A percentile compares a stretch with the other conserved stretches of the same genome.
These are phyloP conservation scores for cucumber (Cucumis sativus) DNA, from an alignment of 306 rosid genomes.

Conservation along the genomic window Cucumber_9930_V3 NC_026659.2:21238001-21238500, in stretches of 20 bases:
- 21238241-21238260: background rate
- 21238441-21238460: background rate
- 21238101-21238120: background rate
- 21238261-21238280: background rate
- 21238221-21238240: background rate
- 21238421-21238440: background rate
- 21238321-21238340: background rate
- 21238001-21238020: background rate
- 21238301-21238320: background rate
- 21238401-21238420: background rate
- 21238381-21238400: slow-evolving; percentile 6
- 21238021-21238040: background rate
- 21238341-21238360: slow-evolving; percentile 20
- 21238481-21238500: background rate
- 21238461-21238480: background rate
- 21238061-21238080: background rate
- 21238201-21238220: slow-evolving; percentile 5
- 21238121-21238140: background rate
- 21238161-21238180: background rate
- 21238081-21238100: background rate
- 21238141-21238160: background rate
- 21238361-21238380: slow-evolving; percentile 1
- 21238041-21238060: background rate
- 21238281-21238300: slow-evolving; percentile 1
- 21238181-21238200: slow-evolving; percentile 1